Evolutionary conservation across 208 protist genomes (phyloP).

Genomic region (Angomonas ambiguus): DNA sequence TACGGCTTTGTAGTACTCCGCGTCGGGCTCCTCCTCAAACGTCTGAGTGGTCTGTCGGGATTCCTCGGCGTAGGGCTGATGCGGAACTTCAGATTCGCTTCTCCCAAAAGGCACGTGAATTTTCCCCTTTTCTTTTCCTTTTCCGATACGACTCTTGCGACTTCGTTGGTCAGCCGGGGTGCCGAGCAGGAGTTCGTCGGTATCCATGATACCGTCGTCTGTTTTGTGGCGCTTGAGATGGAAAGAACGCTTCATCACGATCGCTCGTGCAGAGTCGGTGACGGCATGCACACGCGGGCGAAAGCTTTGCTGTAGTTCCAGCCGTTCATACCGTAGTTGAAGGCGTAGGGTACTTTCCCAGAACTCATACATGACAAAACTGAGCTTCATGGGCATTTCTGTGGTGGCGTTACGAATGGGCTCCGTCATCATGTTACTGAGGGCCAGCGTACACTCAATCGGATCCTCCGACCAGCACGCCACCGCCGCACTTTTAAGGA

Average conservation of each 20-base stretch:
- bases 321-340: slow-evolving; percentile 46
- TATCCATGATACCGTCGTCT: neutral
- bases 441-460: slow-evolving; percentile 33
- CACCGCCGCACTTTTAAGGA: slow-evolving; percentile 24
- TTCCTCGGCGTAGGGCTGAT: neutral
- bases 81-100: neutral
- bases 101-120: neutral
- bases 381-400: slow-evolving; percentile 22
- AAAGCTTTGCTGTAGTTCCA: slow-evolving; percentile 24
- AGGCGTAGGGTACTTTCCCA: slow-evolving; percentile 55
- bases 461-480: slow-evolving; percentile 54
- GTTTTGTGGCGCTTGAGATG: neutral
- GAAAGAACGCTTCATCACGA: slow-evolving; percentile 22
- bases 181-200: neutral
- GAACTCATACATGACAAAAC: slow-evolving; percentile 49
- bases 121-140: neutral
- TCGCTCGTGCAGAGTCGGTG: slow-evolving; percentile 21
- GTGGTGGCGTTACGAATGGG: slow-evolving; percentile 29
- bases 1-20: neutral
- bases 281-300: slow-evolving; percentile 45
- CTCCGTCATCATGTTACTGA: slow-evolving; percentile 26
- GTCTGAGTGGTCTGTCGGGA: neutral
- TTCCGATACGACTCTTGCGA: neutral
- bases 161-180: neutral
- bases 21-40: neutral